Base-by-base conservation (phyloP, 1,139 yeast species). In the Yamadazyma siamensis region DNA sequence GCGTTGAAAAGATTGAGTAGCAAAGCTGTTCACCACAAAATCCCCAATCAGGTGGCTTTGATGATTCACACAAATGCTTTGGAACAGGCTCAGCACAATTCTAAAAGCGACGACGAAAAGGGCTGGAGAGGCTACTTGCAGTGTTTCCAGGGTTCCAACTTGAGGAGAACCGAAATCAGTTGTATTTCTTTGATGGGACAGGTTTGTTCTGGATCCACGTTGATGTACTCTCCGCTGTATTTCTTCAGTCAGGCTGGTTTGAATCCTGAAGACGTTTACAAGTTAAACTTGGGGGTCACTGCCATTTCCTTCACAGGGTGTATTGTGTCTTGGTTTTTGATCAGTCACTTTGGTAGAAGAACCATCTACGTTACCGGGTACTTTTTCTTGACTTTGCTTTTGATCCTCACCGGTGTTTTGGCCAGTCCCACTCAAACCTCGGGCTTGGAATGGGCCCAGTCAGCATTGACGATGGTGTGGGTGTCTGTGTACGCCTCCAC, bases 371-470 rank as follows among this genome's bases (percentile, higher is more conserved):
- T 44, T 6, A 36, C 44, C 8, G 67, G 69, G 14, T 32, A 42
- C 9, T 18, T 36, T 5, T 33, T 40, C 12, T 38, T 55, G 9
- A 27, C 40, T 3, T 42, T 54, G 3, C 49, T 53, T 21, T 69
- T 75, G 66, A 73, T 65, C n/a, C 54, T 62, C 69, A 45, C 33
- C 29, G 70, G 66, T 29, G 60, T 65, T 16, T 57, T 68, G 38
- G 71, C 71, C 29, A 35, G 42, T 14, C 52, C 54, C n/a, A 40
- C 41, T 6, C 52, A 44, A 32, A 27, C 37, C 7, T 30, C 39
- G 12, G 39, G 42, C 2, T 38, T 50, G 6, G 40, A 45, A 34
- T 52, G 57, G 57, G 54, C 44, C 5, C 56, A 51, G 33, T 44
- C 52, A 13, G 54, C 38, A 12, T 21, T 50, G n/a, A 46, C 51